Base-by-base conservation (phyloP, 2,329 filamentous ascomycete species). In the Botrytis medusae region DNA sequence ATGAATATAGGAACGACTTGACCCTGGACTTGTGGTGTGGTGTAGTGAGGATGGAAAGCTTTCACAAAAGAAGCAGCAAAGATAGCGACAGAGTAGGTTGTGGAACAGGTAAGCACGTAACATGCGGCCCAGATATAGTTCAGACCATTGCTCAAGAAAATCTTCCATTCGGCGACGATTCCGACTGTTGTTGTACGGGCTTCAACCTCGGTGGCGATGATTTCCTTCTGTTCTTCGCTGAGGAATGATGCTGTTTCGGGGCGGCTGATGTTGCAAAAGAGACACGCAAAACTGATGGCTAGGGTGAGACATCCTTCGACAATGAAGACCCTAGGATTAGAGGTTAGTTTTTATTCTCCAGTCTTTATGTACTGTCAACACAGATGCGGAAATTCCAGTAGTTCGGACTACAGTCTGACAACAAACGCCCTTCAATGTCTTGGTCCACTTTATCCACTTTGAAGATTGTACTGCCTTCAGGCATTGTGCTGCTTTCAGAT, bases 11-110 rank as follows among this genome's bases (percentile, higher is more conserved):
- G 82, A 65, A 84, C 82, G 42, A 81, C 83, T 70, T 81, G 82
- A 16, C 81, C 74, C 75, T 84, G 83, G 3, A 83, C 82, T 79
- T 93, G 93, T 34, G 90, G 87, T 3, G 9, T 87, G 88, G 2
- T 92, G 82, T 82, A 92, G 92, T 85, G 92, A 88, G 80, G 88
- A 81, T 92, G 92, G 0, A 91, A 91, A 4, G 86, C 79, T 85
- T 93, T 91, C 76, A 91, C 88, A 25, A 92, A 80, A 0, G 90
- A 90, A 0, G 90, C 86, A 1, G 85, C 84, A n/a, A 85, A 73
- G 59, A 91, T 84, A 78, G 80, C 80, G 9, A 80, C 79, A 25
- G 82, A 79, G 74, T 92, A 86, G 79, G 91, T 88, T 64, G 90
- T 83, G 46, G 87, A 84, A 20, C 90, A 86, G 34, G 81, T 72